Evolutionary conservation across 2,329 filamentous ascomycete species (phyloP).

Genomic region (Trichoderma aggressivum): DNA sequence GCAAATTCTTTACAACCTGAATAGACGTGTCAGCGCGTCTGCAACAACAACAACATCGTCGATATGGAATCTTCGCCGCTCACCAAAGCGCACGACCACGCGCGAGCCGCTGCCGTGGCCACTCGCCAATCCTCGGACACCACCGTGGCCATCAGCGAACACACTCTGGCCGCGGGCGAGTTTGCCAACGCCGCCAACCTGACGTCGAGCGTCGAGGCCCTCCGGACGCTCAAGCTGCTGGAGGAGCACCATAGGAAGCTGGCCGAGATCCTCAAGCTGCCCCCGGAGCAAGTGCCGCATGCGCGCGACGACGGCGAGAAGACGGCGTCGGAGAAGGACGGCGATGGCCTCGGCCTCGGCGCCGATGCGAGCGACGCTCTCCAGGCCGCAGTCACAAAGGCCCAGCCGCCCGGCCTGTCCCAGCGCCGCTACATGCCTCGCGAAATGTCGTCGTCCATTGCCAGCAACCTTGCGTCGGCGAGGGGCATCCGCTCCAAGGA

Average conservation of each 20-base stretch:
- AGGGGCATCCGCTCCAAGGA: constrained; percentile 69
- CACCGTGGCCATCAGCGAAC: constrained; percentile 79
- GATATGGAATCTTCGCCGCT: constrained; percentile 39
- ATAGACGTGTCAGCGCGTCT: background rate
- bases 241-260: constrained; percentile 85
- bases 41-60: background rate
- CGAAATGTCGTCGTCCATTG: constrained; percentile 77
- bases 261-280: constrained; percentile 74
- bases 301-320: constrained; percentile 29
- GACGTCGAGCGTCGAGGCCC: constrained; percentile 67
- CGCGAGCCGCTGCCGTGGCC: constrained; percentile 75
- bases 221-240: constrained; percentile 79
- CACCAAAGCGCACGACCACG: constrained; percentile 79
- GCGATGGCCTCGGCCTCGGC: background rate
- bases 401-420: constrained; percentile 31
- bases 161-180: constrained; percentile 82
- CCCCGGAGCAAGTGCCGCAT: constrained; percentile 45
- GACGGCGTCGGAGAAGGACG: constrained; percentile 25
- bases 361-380: constrained; percentile 24
- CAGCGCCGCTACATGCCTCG: constrained; percentile 56
- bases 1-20: background rate
- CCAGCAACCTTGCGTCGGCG: constrained; percentile 81
- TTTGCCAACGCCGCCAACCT: constrained; percentile 78
- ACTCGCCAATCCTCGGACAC: constrained; percentile 73
- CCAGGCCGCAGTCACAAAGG: constrained; percentile 26